Evolutionary conservation across 495 filamentous ascomycete genomes (phyloP).

Genomic region (Trichoderma asperelloides): DNA sequence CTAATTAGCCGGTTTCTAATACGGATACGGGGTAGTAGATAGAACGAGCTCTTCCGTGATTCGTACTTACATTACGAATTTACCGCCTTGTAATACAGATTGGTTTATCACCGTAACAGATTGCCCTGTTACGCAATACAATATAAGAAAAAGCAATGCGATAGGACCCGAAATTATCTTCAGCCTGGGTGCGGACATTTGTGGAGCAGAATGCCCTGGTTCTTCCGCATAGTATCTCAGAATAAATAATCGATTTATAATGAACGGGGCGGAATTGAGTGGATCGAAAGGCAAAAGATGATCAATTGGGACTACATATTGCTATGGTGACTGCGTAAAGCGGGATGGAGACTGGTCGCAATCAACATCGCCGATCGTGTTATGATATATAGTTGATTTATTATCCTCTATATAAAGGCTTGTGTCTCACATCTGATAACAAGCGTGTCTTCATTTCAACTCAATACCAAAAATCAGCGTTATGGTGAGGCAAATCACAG

Average conservation of each 20-base stretch:
- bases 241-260: not conserved
- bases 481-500: conserved; percentile 33
- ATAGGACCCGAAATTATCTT: conserved; percentile 7
- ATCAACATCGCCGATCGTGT: not conserved
- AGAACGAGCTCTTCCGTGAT: not conserved
- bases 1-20: not conserved
- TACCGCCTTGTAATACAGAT: not conserved
- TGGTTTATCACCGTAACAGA: not conserved
- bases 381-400: not conserved
- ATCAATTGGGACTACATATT: not conserved
- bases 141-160: not conserved
- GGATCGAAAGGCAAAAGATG: not conserved
- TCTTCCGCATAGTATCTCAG: not conserved
- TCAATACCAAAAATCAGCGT: not conserved
- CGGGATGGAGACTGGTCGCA: not conserved
- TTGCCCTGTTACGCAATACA: not conserved
- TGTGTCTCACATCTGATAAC: not conserved
- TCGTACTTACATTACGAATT: not conserved
- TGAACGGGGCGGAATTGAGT: not conserved
- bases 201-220: not conserved
- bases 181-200: not conserved
- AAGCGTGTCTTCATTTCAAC: not conserved
- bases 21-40: not conserved
- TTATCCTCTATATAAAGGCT: not conserved
- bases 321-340: not conserved